Evolutionary conservation across 495 filamentous ascomycete genomes (phyloP).

Genomic region (Sphaerosporella brunnea): DNA sequence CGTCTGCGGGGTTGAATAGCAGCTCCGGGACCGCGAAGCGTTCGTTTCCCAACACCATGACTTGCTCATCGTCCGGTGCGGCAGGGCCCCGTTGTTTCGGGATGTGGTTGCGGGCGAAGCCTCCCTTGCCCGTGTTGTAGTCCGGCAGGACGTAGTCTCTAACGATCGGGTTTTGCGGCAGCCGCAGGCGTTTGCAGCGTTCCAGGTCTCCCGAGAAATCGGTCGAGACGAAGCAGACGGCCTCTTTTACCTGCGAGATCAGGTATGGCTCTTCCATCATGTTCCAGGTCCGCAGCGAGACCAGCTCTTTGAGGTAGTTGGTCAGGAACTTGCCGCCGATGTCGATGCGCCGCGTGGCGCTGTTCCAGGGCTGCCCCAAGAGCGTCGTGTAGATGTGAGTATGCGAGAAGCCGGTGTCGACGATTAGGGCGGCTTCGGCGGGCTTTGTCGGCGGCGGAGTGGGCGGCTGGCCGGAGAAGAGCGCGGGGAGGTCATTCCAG

Average conservation of each 20-base stretch:
- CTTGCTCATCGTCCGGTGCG: conserved; percentile 48
- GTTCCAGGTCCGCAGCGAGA: conserved; percentile 81
- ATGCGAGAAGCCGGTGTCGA: conserved; percentile 86
- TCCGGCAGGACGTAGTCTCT: conserved; percentile 89
- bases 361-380: conserved; percentile 59
- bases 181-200: conserved; percentile 22
- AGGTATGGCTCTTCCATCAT: conserved; percentile 84
- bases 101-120: conserved; percentile 61
- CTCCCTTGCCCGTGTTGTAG: conserved; percentile 57
- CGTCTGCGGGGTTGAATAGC: conserved; percentile 68
- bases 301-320: conserved; percentile 79
- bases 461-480: conserved; percentile 35
- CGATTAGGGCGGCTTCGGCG: conserved; percentile 63
- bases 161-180: conserved; percentile 54
- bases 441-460: conserved; percentile 36
- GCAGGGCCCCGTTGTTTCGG: conserved; percentile 33
- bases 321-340: conserved; percentile 85
- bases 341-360: conserved; percentile 69
- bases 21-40: conserved; percentile 82
- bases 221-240: conserved; percentile 62
- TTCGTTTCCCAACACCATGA: conserved; percentile 76
- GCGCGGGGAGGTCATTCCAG: conserved; percentile 56
- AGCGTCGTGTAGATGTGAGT: conserved; percentile 82
- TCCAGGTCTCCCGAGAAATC: conserved; percentile 71
- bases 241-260: conserved; percentile 91